phyloP scores from a whole-genome alignment of 768 basidiomycete species.

The Candolleomyces efflorescens region DNA sequence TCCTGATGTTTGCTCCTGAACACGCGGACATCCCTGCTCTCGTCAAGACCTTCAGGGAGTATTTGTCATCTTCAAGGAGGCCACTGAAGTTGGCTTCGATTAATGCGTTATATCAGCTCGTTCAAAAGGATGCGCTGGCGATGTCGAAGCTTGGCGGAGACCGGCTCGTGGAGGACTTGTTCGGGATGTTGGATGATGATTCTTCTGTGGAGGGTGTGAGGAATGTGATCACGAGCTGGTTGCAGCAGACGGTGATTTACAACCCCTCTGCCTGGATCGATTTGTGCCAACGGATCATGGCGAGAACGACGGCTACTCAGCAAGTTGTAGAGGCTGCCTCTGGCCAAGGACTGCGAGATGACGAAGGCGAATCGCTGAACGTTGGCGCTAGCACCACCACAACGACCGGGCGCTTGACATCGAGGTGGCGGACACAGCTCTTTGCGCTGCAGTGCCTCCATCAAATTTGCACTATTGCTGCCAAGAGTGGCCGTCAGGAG shows the following conservation, averaged over 20 bases:
- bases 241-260: constrained; percentile 88
- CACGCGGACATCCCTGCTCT: constrained; percentile 78
- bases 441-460: constrained; percentile 94
- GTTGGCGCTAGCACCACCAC: constrained; percentile 38
- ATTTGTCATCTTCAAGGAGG: constrained; percentile 76
- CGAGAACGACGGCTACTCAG: constrained; percentile 82
- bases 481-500: constrained; percentile 69
- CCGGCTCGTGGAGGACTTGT: constrained; percentile 88
- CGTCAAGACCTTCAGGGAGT: constrained; percentile 69
- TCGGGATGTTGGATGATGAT: constrained; percentile 93
- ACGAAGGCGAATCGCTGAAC: constrained; percentile 91
- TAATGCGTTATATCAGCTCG: constrained; percentile 94
- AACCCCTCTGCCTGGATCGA: constrained; percentile 99
- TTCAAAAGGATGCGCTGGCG: constrained; percentile 87
- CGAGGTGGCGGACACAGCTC: constrained; percentile 94
- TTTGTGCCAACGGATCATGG: constrained; percentile 96
- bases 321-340: constrained; percentile 64
- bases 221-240: constrained; percentile 91
- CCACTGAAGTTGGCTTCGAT: constrained; percentile 93
- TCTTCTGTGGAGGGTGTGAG: constrained; percentile 91
- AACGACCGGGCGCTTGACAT: constrained; percentile 48
- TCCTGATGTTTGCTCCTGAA: constrained; percentile 92
- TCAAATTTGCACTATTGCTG: constrained; percentile 76
- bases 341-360: constrained; percentile 60
- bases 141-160: constrained; percentile 96